Evolutionary conservation across 1,284 basidiomycete genomes (phyloP).

Genomic region (Fomitopsis pinicola): DNA sequence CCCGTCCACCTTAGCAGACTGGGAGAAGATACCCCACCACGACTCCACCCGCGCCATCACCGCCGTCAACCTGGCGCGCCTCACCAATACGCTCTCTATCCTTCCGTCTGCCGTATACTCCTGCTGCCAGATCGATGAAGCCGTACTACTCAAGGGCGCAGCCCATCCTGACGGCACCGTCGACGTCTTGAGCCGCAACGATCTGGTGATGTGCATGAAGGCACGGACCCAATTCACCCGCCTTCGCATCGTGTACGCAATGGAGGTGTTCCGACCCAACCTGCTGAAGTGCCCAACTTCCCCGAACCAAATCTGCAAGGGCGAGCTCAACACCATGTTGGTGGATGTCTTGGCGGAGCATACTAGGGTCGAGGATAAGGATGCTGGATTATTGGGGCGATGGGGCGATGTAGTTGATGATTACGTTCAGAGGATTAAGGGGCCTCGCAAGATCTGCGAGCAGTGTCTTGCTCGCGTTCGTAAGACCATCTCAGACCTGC

Average conservation of each 20-base stretch:
- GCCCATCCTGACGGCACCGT: neutral
- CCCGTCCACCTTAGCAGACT: neutral
- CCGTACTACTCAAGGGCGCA: neutral
- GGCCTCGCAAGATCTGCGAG: too few species aligned
- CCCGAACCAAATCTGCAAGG: neutral
- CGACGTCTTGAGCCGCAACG: neutral
- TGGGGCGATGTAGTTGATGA: too few species aligned
- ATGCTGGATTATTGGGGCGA: too few species aligned
- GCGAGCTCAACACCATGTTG: neutral
- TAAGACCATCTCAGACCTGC: too few species aligned
- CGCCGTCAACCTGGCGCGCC: slow-evolving; percentile 1
- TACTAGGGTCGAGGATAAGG: too few species aligned
- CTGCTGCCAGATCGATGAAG: neutral
- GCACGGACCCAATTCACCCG: neutral
- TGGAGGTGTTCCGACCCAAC: neutral
- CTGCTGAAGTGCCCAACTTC: neutral
- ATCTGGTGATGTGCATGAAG: neutral
- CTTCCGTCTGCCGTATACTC: neutral
- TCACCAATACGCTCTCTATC: slow-evolving; percentile 1
- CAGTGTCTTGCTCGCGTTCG: too few species aligned
- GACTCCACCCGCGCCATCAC: neutral
- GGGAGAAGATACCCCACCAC: neutral
- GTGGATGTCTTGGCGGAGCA: too few species aligned
- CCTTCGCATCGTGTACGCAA: neutral
- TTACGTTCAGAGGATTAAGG: too few species aligned